Evolutionary conservation across 352 stramenopile genomes (phyloP), one percentile per base, ranked within the genome.

Genomic region (Aphanomyces invadans): DNA sequence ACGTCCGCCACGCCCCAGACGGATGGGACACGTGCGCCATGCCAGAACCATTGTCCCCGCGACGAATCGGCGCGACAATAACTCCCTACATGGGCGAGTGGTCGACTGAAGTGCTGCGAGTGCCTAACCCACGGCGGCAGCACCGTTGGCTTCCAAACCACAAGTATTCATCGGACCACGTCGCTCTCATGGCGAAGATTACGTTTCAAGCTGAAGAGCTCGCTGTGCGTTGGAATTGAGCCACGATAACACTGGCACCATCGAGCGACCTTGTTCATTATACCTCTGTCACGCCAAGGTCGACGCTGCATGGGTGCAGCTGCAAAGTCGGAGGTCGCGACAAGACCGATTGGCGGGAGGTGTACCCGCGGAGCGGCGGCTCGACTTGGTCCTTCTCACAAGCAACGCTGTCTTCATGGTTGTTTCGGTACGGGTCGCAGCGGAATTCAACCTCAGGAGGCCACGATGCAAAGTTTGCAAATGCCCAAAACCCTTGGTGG

Each of bases 91-190:
- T 74, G 70, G 81, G 79, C 51, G 70, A 76, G 29, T 92, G 79
- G 80, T 53, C 59, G 19, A 10, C 69, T 0, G 42, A 46, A 3
- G 48, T 45, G 9, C 39, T 63, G 3, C 26, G 19, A 3, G 10
- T 57, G 0, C 28, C 60, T 3, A 73, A 74, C 39, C 28, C 32
- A 11, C 46, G 38, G 4, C 19, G 42, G 12, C 7, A 29, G 11
- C 69, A 71, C 49, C 32, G 57, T 49, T 75, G 75, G 44, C 74
- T 95, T 9, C 87, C 87, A 19, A 95, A 95, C 64, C 60, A 59
- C 0, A 48, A 66, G 1, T 92, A 79, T 51, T 75, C 87, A 11
- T 95, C 87, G 7, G 85, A 95, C 65, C 87, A 95, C 67, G 70
- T 94, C 12, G 76, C 85, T 29, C 64, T 95, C 12, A 74, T 77